These are phyloP conservation scores for Leptodontidium sp. DNA, from an alignment of 2,329 filamentous ascomycete species.

Conservation along the genomic window DNA sequence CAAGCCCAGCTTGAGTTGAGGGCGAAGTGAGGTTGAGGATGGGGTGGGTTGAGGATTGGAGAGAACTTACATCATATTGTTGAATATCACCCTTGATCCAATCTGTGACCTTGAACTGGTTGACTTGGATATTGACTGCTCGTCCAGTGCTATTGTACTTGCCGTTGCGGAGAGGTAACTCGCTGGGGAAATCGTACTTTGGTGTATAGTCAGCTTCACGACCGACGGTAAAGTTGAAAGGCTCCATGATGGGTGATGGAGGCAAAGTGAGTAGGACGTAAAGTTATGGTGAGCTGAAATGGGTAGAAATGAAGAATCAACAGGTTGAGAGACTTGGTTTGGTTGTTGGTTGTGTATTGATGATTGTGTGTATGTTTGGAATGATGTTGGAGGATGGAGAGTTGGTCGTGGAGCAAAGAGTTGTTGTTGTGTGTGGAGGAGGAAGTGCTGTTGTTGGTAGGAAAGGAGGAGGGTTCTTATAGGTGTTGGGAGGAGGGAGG, in stretches of 20 bases:
- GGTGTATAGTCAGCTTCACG: conserved; percentile 31
- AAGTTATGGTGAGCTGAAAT: conserved; percentile 16
- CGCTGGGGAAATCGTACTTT: conserved; percentile 38
- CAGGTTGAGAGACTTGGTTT: conserved; percentile 18
- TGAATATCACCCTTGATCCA: conserved; percentile 70
- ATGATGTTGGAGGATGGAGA: background rate
- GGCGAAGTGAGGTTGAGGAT: background rate
- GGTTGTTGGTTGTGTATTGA: conserved; percentile 18
- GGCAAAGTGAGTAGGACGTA: conserved; percentile 16
- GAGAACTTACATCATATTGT: conserved; percentile 81
- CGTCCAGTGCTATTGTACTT: conserved; percentile 65
- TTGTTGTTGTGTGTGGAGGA: background rate
- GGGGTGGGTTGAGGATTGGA: background rate
- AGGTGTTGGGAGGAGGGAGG: background rate
- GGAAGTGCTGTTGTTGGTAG: background rate
- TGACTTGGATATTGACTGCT: conserved; percentile 65
- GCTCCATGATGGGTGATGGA: conserved; percentile 42
- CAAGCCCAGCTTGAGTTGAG: background rate
- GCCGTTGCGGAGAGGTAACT: conserved; percentile 55
- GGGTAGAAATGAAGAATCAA: conserved; percentile 29
- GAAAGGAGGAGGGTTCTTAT: background rate
- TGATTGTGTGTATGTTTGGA: conserved; percentile 11
- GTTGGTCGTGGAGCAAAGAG: background rate
- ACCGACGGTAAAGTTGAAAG: conserved; percentile 39
- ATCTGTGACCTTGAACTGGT: conserved; percentile 74